Percentiles rank a stretch among this genome's conserved stretches.
phyloP scores from a whole-genome alignment of 2,329 filamentous ascomycete genomes.

The Alternaria brassicicola region DNA sequence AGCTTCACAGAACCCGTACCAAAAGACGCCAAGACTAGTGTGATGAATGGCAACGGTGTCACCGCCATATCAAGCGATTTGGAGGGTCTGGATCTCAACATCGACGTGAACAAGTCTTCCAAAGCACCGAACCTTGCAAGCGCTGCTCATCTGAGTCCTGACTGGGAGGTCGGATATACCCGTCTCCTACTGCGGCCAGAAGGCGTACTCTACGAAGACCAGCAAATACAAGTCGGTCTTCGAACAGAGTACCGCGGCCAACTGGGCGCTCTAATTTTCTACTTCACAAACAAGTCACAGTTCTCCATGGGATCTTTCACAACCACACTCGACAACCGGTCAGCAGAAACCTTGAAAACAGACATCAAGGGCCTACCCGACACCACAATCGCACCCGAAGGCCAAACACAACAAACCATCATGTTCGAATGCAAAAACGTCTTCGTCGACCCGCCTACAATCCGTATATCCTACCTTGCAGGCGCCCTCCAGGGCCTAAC shows the following conservation, averaged over 20 bases:
- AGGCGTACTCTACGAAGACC: conserved; percentile 92
- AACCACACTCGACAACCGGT: conserved; percentile 81
- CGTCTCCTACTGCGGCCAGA: conserved; percentile 78
- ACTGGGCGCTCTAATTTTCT: conserved; percentile 92
- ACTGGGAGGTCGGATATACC: conserved; percentile 92
- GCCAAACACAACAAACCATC: conserved; percentile 89
- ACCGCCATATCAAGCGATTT: conserved; percentile 64
- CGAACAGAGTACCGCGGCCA: conserved; percentile 95
- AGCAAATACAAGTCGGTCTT: conserved; percentile 88
- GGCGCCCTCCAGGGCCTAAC: conserved; percentile 92
- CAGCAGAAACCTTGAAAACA: conserved; percentile 73
- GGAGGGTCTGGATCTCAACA: conserved; percentile 79
- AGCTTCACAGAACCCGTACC: conserved; percentile 69
- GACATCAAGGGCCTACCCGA: conserved; percentile 91
- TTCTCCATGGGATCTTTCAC: conserved; percentile 88
- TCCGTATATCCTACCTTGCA: conserved; percentile 91
- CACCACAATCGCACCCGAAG: conserved; percentile 73
- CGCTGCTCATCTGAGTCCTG: conserved; percentile 88
- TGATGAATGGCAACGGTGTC: conserved; percentile 54
- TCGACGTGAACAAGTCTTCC: conserved; percentile 61
- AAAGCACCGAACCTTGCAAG: conserved; percentile 86
- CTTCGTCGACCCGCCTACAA: conserved; percentile 85
- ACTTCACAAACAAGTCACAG: conserved; percentile 93
- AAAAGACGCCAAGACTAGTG: conserved; percentile 35
- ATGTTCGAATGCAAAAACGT: conserved; percentile 88